A percentile compares a stretch with the other conserved stretches of the same genome.
Evolutionary conservation across 1,284 basidiomycete species (phyloP).

Genomic region (Microbotryomycetes sp.): DNA sequence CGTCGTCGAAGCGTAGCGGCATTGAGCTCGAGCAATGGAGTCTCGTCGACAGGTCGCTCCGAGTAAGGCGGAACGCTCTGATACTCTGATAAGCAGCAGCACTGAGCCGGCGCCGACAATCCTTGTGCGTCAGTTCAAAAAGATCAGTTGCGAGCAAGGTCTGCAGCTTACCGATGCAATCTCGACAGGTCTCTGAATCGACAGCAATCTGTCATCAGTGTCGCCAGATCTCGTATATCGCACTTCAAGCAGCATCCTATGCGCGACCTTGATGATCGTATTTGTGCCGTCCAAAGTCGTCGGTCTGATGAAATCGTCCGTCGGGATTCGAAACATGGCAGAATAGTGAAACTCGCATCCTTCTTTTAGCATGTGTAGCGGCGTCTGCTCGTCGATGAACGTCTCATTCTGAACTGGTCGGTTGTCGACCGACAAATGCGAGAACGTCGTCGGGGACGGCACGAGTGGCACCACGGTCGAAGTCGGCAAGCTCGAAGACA

Average conservation of each 20-base stretch:
- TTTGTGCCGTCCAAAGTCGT: conserved; percentile 20
- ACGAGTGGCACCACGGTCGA: conserved; percentile 4
- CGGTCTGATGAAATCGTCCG: conserved; percentile 23
- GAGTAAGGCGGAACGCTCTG: neutral
- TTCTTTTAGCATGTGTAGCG: conserved; percentile 7
- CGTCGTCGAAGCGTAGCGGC: neutral
- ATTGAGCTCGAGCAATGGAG: too few relatives aligned
- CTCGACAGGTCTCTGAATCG: conserved; percentile 10
- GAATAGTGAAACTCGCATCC: conserved; percentile 17
- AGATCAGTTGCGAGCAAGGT: too few relatives aligned
- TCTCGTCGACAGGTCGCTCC: too few relatives aligned
- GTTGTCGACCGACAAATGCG: conserved; percentile 2
- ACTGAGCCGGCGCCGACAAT: too few relatives aligned
- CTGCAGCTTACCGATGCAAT: conserved; percentile 17
- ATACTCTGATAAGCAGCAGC: neutral
- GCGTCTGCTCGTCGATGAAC: neutral
- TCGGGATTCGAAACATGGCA: conserved; percentile 14
- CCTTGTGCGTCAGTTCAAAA: too few relatives aligned
- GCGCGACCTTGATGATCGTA: conserved; percentile 20
- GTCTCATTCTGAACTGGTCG: neutral
- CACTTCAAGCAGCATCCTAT: conserved; percentile 15
- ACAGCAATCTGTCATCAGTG: conserved; percentile 13
- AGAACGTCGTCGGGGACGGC: conserved; percentile 12
- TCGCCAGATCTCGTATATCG: conserved; percentile 11
- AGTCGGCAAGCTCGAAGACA: conserved; percentile 4